phyloP scores from a whole-genome alignment of 1,284 basidiomycete genomes.

The Cutaneotrichosporon arboriforme region DNA sequence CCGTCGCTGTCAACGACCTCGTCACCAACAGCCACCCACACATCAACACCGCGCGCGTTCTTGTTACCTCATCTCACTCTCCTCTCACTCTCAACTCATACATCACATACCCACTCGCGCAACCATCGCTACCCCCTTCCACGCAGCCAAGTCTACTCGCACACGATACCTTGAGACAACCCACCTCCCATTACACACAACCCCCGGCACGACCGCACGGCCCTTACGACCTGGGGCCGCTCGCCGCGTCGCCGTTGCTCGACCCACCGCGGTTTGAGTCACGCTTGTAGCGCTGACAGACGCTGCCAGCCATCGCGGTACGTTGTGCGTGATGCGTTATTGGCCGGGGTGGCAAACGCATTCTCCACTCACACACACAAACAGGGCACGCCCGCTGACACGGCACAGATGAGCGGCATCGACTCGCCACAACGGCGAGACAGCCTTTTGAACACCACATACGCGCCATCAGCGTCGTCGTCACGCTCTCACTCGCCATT shows the following conservation, averaged over 20 bases:
- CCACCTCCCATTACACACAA: too few species aligned
- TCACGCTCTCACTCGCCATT: constrained; percentile 1
- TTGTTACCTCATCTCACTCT: too few species aligned
- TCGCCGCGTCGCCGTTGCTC: constrained; percentile 2
- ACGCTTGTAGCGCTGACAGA: not conserved
- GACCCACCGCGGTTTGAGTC: not conserved
- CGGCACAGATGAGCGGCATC: constrained; percentile 3
- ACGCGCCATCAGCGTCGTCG: not conserved
- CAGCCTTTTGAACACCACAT: not conserved
- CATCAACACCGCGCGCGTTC: too few species aligned
- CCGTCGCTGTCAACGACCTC: too few species aligned
- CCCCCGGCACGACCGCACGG: not conserved
- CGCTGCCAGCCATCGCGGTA: not conserved
- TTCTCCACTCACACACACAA: not conserved
- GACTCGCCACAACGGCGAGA: not conserved
- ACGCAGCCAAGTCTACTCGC: too few species aligned
- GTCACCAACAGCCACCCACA: too few species aligned
- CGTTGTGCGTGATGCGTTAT: not conserved
- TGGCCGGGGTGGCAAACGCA: not conserved
- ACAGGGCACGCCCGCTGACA: not conserved
- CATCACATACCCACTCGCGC: too few species aligned
- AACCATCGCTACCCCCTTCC: too few species aligned
- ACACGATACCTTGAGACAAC: too few species aligned
- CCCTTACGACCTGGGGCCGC: not conserved
- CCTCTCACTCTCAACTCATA: too few species aligned